A percentile compares a stretch with the other conserved stretches of the same genome.
Evolutionary conservation across 148 eudicot genomes (phyloP).

Genomic region (Cornus florida): DNA sequence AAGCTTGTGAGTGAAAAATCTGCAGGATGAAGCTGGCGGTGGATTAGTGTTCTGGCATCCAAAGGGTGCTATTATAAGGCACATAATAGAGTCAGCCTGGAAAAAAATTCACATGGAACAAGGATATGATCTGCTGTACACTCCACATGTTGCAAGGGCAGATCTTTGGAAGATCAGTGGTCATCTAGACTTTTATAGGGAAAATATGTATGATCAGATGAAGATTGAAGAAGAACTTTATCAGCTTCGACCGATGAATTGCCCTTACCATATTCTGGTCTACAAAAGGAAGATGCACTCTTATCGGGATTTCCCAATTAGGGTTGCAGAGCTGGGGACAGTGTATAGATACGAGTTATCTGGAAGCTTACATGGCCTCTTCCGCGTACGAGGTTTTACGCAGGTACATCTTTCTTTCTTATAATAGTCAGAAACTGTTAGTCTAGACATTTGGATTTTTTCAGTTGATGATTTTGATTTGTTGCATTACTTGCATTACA

Average conservation of each 20-base stretch:
- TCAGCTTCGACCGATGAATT: slow-evolving; percentile 99
- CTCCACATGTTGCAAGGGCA: slow-evolving; percentile 98
- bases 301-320: slow-evolving; percentile 91
- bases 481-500: too few relatives aligned
- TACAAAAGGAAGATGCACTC: slow-evolving; percentile 87
- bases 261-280: slow-evolving; percentile 94
- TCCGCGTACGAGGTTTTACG: slow-evolving; percentile 97
- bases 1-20: slow-evolving; percentile 9
- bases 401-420: slow-evolving; percentile 49
- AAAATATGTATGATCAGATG: slow-evolving; percentile 98
- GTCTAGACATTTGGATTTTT: background rate
- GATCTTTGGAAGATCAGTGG: slow-evolving; percentile 99
- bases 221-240: slow-evolving; percentile 89
- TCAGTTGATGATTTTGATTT: background rate
- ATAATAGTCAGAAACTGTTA: background rate
- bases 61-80: slow-evolving; percentile 90
- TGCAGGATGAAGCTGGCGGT: slow-evolving; percentile 99
- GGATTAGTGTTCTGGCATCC: slow-evolving; percentile 99
- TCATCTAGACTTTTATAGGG: slow-evolving; percentile 94
- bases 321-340: slow-evolving; percentile 97
- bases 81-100: slow-evolving; percentile 93
- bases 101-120: slow-evolving; percentile 79
- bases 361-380: slow-evolving; percentile 95
- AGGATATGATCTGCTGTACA: slow-evolving; percentile 87
- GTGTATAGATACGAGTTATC: slow-evolving; percentile 97